Conservation (phyloP, 306 rosid genomes). For the Hippophae gyantsensis region DNA sequence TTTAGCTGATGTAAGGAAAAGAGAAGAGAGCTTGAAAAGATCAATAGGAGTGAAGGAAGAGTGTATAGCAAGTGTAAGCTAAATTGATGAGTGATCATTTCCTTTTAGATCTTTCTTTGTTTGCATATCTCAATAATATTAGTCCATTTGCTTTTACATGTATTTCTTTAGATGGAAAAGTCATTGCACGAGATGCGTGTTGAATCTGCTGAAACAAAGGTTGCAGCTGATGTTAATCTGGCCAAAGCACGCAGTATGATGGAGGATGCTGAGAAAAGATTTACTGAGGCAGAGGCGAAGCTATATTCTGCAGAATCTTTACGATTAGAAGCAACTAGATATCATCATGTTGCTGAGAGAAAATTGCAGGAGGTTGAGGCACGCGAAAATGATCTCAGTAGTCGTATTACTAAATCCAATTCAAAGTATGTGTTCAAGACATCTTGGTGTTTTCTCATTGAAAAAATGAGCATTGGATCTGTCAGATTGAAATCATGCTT, state of each 20-base stretch:
- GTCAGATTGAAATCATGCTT: neutral
- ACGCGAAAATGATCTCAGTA: conserved; percentile 87
- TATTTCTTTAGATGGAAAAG: conserved; percentile 68
- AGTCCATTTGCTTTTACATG: neutral
- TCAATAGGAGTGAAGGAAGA: conserved; percentile 73
- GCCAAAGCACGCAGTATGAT: conserved; percentile 52
- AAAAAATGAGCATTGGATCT: neutral
- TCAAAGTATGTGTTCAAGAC: conserved; percentile 47
- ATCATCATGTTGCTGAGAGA: conserved; percentile 63
- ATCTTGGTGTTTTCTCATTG: neutral
- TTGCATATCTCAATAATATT: neutral
- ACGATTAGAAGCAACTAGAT: conserved; percentile 63
- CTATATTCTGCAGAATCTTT: conserved; percentile 60
- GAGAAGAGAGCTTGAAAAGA: conserved; percentile 74
- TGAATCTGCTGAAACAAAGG: conserved; percentile 89
- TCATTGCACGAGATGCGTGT: conserved; percentile 85
- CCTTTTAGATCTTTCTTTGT: neutral
- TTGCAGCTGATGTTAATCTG: conserved; percentile 74
- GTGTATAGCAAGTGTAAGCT: conserved; percentile 89
- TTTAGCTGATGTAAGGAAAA: conserved; percentile 63
- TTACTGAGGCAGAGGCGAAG: conserved; percentile 64
- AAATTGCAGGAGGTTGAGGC: conserved; percentile 82
- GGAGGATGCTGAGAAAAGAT: conserved; percentile 60
- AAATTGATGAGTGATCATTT: conserved; percentile 7
- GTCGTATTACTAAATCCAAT: conserved; percentile 60